Evolutionary conservation across 176 grass and related monocot species (phyloP), one percentile per base, ranked within the genome.

Genomic region (Elymus sibiricus): DNA sequence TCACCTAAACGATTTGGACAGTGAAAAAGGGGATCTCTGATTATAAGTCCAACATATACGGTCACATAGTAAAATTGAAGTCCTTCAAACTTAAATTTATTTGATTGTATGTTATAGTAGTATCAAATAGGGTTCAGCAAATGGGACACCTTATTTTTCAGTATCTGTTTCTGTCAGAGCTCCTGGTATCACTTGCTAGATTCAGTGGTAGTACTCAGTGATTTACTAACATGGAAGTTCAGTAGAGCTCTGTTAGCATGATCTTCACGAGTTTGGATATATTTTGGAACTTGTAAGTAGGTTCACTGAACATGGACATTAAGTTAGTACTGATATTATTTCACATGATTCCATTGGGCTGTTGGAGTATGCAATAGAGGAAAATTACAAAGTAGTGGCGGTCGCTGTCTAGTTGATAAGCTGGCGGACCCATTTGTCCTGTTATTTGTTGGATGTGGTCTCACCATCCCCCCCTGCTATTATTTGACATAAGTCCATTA

Each of bases 291-390:
- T 29, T 29, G 29, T 29, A 29, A 66, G 47, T 80, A 32, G 76
- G 76, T 91, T 77, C 63, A 90, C 53, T 12, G 78, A 90, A 84
- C 81, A 37, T 82, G 83, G 78, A 82, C 83, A 51, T 63, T n/a
- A 37, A 32, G 46, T 76, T 55, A 9, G 1, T 76, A 9, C 2
- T 56, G 53, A 19, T 56, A 56, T 56, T 21, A 56, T 56, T 56
- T 22, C 53, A 56, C 53, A 56, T 56, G 53, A 58, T 58, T 22
- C 55, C 55, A 58, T 58, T 58, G 21, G 55, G 55, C 59, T 62
- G 19, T 34, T 76, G 19, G 65, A 89, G 47, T 67, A 19, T 79
- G 43, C 10, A 82, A 44, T 77, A 17, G 34, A 74, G 44, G 37
- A 35, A 82, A 53, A 21, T 11, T 10, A 31, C 19, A 6, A 14